phyloP scores from a whole-genome alignment of 2,329 filamentous ascomycete genomes.

The Cercospora citrullina region DNA sequence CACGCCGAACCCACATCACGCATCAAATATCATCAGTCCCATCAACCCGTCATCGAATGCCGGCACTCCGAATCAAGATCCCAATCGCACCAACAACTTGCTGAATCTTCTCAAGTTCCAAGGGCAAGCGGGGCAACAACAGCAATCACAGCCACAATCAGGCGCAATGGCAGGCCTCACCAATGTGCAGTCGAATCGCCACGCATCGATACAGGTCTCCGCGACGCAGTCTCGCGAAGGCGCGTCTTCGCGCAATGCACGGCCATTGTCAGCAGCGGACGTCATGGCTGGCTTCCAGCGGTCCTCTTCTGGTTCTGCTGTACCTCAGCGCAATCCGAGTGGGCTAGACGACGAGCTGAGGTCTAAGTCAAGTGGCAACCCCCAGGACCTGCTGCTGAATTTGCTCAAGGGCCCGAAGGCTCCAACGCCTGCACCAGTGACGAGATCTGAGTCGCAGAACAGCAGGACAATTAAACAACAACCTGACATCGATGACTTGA shows the following conservation, averaged over 20 bases:
- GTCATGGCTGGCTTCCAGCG: slow-evolving; percentile 58
- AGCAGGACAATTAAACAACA: slow-evolving; percentile 21
- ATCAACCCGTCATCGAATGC: slow-evolving; percentile 46
- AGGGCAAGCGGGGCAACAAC: slow-evolving; percentile 42
- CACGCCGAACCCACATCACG: slow-evolving; percentile 57
- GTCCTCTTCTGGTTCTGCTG: slow-evolving; percentile 42
- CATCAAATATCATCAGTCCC: slow-evolving; percentile 61
- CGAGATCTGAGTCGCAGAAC: slow-evolving; percentile 30
- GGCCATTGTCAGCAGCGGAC: slow-evolving; percentile 56
- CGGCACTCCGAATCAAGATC: slow-evolving; percentile 44
- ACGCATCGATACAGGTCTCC: slow-evolving; percentile 25
- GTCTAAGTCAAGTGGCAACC: slow-evolving; percentile 30
- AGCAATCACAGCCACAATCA: slow-evolving; percentile 32
- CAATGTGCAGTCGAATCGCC: slow-evolving; percentile 31
- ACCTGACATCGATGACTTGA: slow-evolving; percentile 43
- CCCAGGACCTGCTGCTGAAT: slow-evolving; percentile 80
- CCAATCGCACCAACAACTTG: slow-evolving; percentile 49
- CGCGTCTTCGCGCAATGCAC: slow-evolving; percentile 14
- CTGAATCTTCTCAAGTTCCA: slow-evolving; percentile 67
- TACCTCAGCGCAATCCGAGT: slow-evolving; percentile 36
- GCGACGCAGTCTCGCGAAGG: slow-evolving; percentile 21
- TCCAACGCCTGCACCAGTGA: slow-evolving; percentile 37
- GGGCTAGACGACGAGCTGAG: slow-evolving; percentile 34
- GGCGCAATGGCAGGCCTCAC: slow-evolving; percentile 43
- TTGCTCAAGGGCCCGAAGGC: slow-evolving; percentile 68